Percentiles rank a stretch among this genome's conserved stretches.
These are phyloP conservation scores for Chaetomiaceae sp. DNA, from an alignment of 2,329 filamentous ascomycete species.

Conservation along the genomic window DNA sequence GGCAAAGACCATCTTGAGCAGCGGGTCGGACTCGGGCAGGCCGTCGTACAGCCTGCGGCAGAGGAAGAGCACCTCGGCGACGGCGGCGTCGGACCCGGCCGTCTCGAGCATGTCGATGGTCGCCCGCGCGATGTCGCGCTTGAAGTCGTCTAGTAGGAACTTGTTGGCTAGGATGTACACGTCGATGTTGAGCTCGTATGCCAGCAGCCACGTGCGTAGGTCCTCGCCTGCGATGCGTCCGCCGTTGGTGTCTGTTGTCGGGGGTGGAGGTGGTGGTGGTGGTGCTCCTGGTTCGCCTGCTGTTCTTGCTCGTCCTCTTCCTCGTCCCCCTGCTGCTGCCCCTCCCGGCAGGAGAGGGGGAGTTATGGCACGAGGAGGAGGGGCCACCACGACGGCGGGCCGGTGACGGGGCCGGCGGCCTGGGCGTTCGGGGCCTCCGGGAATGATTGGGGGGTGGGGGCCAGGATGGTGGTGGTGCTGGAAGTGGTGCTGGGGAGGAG, in stretches of 20 bases:
- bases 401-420: conserved; percentile 16
- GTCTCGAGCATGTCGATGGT: conserved; percentile 44
- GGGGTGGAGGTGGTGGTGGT: background rate
- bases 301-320: too few relatives aligned
- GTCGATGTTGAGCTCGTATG: conserved; percentile 43
- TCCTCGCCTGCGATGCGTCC: conserved; percentile 40
- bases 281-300: too few relatives aligned
- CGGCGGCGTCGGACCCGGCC: conserved; percentile 39
- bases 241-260: conserved; percentile 15
- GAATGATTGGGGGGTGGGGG: too few relatives aligned
- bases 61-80: conserved; percentile 39
- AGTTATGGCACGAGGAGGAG: conserved; percentile 1
- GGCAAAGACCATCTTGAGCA: conserved; percentile 46
- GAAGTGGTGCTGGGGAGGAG: conserved; percentile 31
- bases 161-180: conserved; percentile 47
- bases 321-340: background rate
- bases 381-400: conserved; percentile 7
- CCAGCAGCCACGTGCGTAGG: conserved; percentile 42
- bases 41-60: conserved; percentile 41
- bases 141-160: conserved; percentile 44
- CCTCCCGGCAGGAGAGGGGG: conserved; percentile 11
- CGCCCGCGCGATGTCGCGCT: conserved; percentile 37
- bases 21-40: conserved; percentile 38
- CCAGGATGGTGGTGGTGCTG: background rate
- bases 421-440: conserved; percentile 3